phyloP scores from a whole-genome alignment of 192 early-diverging fungal genomes.

The Rhizophagus clarus region DNA sequence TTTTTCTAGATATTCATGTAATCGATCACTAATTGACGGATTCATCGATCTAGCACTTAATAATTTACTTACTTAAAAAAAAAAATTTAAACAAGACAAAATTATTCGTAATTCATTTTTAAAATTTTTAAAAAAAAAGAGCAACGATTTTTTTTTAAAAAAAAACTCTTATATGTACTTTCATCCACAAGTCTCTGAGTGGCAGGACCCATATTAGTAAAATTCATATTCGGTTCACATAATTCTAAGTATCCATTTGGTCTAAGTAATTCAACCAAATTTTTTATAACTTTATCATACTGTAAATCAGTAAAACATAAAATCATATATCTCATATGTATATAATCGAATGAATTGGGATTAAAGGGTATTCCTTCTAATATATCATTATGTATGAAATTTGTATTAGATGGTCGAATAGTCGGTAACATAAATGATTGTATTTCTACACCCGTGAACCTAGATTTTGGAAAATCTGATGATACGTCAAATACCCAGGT shows the following conservation, averaged over 20 bases:
- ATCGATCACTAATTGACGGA: not conserved
- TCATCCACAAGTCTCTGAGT: slow-evolving; percentile 24
- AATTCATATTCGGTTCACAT: slow-evolving; percentile 34
- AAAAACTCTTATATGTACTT: slow-evolving; percentile 27
- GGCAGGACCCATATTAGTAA: slow-evolving; percentile 33
- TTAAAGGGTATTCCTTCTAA: slow-evolving; percentile 1
- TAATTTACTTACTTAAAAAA: not conserved
- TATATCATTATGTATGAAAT: slow-evolving; percentile 2
- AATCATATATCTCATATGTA: not conserved
- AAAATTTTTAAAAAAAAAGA: not conserved
- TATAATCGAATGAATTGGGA: not conserved
- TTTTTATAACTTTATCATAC: slow-evolving; percentile 16
- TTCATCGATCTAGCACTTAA: not conserved
- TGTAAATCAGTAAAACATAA: not conserved
- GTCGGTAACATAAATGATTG: not conserved
- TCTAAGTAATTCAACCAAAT: slow-evolving; percentile 37
- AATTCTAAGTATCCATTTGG: slow-evolving; percentile 38
- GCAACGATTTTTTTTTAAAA: not conserved
- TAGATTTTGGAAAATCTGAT: not conserved
- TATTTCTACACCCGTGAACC: not conserved
- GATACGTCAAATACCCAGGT: slow-evolving; percentile 16
- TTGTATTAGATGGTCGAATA: not conserved
- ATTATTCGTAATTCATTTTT: too few relatives aligned
- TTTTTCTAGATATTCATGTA: not conserved
- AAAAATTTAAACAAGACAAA: not conserved